A percentile compares a stretch with the other conserved stretches of the same genome.
Evolutionary conservation across 2,329 filamentous ascomycete species (phyloP).

Genomic region (Sclerotinia sclerotiorum): DNA sequence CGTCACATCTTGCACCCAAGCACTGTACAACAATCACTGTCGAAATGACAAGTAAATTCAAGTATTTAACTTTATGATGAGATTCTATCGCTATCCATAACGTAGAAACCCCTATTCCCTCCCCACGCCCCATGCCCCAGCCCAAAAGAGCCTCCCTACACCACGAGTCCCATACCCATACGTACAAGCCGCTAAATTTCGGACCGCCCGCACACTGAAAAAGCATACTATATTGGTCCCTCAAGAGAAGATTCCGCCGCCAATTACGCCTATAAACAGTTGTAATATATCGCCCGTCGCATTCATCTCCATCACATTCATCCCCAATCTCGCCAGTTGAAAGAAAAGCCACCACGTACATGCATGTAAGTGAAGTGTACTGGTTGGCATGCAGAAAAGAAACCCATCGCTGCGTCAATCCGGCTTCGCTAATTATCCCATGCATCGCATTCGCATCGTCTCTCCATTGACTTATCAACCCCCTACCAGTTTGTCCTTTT

Average conservation of each 20-base stretch:
- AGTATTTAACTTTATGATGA: slow-evolving; percentile 5
- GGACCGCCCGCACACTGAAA: not conserved
- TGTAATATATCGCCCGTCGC: slow-evolving; percentile 4
- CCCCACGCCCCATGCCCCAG: not conserved
- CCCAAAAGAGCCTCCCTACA: slow-evolving; percentile 5
- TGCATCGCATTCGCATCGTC: slow-evolving; percentile 8
- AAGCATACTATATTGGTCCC: slow-evolving; percentile 1
- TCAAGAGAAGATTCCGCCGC: slow-evolving; percentile 8
- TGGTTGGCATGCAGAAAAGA: slow-evolving; percentile 2
- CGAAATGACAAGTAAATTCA: not conserved
- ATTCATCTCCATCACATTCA: not conserved
- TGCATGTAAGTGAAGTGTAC: slow-evolving; percentile 7
- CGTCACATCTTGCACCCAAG: not conserved
- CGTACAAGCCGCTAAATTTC: not conserved
- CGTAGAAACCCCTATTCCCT: not conserved
- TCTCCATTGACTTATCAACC: not conserved
- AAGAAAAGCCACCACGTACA: not conserved
- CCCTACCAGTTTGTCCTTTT: not conserved
- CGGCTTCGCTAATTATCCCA: not conserved
- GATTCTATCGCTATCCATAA: slow-evolving; percentile 15
- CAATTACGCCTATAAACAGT: slow-evolving; percentile 15
- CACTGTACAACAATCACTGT: not conserved
- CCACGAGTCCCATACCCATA: slow-evolving; percentile 12
- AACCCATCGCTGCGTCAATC: slow-evolving; percentile 1
- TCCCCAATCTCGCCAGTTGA: not conserved